phyloP scores from a whole-genome alignment of 2,329 filamentous ascomycete genomes.

The Claviceps africana region DNA sequence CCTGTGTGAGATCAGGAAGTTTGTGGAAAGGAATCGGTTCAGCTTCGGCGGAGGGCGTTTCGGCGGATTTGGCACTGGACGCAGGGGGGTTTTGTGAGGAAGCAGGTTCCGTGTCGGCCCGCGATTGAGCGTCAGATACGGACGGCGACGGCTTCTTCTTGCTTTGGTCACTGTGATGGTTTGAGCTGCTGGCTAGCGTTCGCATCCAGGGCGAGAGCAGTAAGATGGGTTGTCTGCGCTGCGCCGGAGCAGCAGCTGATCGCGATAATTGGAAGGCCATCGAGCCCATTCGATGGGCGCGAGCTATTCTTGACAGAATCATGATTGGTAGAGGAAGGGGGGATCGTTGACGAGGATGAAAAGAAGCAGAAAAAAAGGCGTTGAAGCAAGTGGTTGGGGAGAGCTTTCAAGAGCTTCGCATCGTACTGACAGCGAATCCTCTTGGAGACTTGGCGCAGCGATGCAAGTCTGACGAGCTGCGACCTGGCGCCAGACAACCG shows the following conservation, averaged over 20 bases:
- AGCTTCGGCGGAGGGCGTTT: constrained; percentile 18
- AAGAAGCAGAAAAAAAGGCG: not conserved
- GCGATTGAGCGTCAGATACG: not conserved
- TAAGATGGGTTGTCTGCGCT: constrained; percentile 12
- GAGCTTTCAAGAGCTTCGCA: constrained; percentile 1
- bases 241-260: constrained; percentile 12
- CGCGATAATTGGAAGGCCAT: constrained; percentile 16
- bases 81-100: not conserved
- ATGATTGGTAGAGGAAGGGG: constrained; percentile 4
- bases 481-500: not conserved
- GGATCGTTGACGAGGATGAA: not conserved
- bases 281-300: constrained; percentile 20
- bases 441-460: not conserved
- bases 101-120: constrained; percentile 6
- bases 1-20: constrained; percentile 82
- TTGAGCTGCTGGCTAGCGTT: constrained; percentile 6
- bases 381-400: not conserved
- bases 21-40: constrained; percentile 45
- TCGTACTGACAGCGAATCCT: not conserved
- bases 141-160: constrained; percentile 6
- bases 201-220: constrained; percentile 16
- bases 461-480: not conserved
- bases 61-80: constrained; percentile 7
- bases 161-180: not conserved
- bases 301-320: constrained; percentile 27